A percentile compares a stretch with the other conserved stretches of the same genome.
These are phyloP conservation scores for Colletotrichum somersetense DNA, from an alignment of 2,329 filamentous ascomycete genomes.

Conservation along the genomic window DNA sequence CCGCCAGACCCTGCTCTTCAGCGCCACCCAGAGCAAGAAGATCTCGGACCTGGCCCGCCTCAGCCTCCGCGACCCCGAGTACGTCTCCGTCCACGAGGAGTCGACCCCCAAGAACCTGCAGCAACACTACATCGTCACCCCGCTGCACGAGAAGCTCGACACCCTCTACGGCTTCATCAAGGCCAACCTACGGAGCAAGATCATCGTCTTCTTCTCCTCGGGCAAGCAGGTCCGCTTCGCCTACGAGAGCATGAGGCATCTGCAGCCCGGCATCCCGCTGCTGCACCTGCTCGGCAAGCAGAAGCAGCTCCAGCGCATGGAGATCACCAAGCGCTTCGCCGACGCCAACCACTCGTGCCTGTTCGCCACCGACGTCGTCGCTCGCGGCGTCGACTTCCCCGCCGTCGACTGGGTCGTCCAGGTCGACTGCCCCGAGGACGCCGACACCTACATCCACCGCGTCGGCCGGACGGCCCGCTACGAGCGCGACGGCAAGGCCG, in stretches of 20 bases:
- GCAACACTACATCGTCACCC: slow-evolving; percentile 91
- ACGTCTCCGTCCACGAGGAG: slow-evolving; percentile 91
- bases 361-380: slow-evolving; percentile 95
- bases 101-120: slow-evolving; percentile 88
- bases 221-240: slow-evolving; percentile 97
- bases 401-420: slow-evolving; percentile 99
- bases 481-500: slow-evolving; percentile 86
- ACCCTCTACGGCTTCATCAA: slow-evolving; percentile 94
- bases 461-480: slow-evolving; percentile 96
- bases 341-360: slow-evolving; percentile 86
- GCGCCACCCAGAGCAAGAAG: slow-evolving; percentile 94
- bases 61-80: slow-evolving; percentile 91
- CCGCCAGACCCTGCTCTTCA: slow-evolving; percentile 94
- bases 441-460: slow-evolving; percentile 97
- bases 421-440: slow-evolving; percentile 95
- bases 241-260: slow-evolving; percentile 91
- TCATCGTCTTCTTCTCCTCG: slow-evolving; percentile 93
- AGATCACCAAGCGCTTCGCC: slow-evolving; percentile 88
- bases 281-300: slow-evolving; percentile 95
- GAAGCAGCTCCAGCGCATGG: slow-evolving; percentile 88
- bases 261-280: slow-evolving; percentile 93
- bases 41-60: slow-evolving; percentile 92
- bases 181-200: slow-evolving; percentile 91
- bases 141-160: slow-evolving; percentile 89
- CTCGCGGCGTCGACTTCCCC: slow-evolving; percentile 94